Conservation (phyloP, 1,284 basidiomycete species). For the Sporisorium scitamineum region DNA sequence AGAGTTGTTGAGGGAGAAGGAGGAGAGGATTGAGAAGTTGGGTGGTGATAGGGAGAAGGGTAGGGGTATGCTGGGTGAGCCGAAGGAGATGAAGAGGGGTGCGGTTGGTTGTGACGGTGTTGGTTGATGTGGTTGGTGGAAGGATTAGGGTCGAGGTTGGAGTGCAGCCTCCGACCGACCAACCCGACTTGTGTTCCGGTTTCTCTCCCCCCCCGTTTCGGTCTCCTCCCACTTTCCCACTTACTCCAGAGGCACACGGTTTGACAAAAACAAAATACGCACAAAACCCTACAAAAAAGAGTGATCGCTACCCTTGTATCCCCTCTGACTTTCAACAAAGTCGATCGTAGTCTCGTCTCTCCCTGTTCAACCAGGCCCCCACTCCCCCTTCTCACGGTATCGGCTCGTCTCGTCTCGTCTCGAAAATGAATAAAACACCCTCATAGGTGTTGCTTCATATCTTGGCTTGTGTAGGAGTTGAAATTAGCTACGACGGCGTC, state of each 20-base stretch:
- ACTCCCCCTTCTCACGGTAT: neutral
- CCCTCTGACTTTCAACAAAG: conserved; percentile 10
- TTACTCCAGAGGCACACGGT: conserved; percentile 5
- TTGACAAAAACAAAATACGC: neutral
- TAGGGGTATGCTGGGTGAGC: conserved; percentile 47
- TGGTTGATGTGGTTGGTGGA: conserved; percentile 25
- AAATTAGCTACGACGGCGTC: neutral
- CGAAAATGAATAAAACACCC: neutral
- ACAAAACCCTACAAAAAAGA: neutral
- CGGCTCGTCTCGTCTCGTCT: conserved; percentile 1
- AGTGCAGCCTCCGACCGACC: neutral
- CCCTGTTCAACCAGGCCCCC: conserved; percentile 22
- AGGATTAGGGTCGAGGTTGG: neutral
- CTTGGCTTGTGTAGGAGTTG: neutral
- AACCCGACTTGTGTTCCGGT: neutral
- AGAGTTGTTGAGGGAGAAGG: conserved; percentile 50
- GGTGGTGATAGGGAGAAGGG: conserved; percentile 50
- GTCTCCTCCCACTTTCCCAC: neutral
- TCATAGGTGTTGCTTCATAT: conserved; percentile 6
- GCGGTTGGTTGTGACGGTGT: conserved; percentile 61
- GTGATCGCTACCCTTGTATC: neutral
- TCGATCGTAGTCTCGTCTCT: neutral
- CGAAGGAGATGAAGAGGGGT: conserved; percentile 45
- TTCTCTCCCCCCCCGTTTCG: neutral
- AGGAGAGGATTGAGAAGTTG: conserved; percentile 36